Base-by-base conservation (phyloP, 352 stramenopile genomes). In the Phytopythium delawarense region DNA sequence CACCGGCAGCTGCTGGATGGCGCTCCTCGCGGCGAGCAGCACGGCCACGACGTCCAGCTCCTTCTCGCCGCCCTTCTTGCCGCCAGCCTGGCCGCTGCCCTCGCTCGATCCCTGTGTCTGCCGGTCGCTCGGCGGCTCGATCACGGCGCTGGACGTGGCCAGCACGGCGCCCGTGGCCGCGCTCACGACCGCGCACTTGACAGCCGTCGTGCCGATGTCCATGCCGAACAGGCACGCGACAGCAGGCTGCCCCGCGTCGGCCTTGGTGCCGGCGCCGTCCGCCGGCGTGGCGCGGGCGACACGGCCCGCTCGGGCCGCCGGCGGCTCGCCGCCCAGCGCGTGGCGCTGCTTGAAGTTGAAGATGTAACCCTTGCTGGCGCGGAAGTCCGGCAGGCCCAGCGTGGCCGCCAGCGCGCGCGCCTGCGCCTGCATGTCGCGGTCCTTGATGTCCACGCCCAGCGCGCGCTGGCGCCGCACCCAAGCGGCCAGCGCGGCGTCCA, bases 141-240 rank as follows among this genome's bases (percentile, higher is more conserved):
- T 81, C 8, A 57, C 42, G 6, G 65, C 61, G 37, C 66, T 76
- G 25, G 62, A 70, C 25, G 69, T 77, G 16, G 66, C 70, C 21
- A 84, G 30, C 20, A 81, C 63, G 42, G 63, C 68, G 30, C 59
- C 71, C 1, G 61, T 66, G 8, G 39, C 8, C 16, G 37, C 46
- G 46, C 71, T 69, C 57, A 88, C 71, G 18, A 90, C 52, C 25
- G 70, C 79, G 53, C 76, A 87, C 65, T 89, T 89, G 60, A 91
- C 68, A 23, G 77, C 79, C 45, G 78, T 89, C 23, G 84, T 82
- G 54, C 83, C 81, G 16, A 91, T 67, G 35, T 92, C 83, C n/a
- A 91, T 58, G 7, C 83, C 83, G 21, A 89, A 75, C 30, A 76
- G 59, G 23, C 61, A 75, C 52, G 67, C 34, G 21, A 37, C 42